Evolutionary conservation across 352 stramenopile genomes (phyloP), one percentile per base, ranked within the genome.

Genomic region (Globisporangium ultimum): DNA sequence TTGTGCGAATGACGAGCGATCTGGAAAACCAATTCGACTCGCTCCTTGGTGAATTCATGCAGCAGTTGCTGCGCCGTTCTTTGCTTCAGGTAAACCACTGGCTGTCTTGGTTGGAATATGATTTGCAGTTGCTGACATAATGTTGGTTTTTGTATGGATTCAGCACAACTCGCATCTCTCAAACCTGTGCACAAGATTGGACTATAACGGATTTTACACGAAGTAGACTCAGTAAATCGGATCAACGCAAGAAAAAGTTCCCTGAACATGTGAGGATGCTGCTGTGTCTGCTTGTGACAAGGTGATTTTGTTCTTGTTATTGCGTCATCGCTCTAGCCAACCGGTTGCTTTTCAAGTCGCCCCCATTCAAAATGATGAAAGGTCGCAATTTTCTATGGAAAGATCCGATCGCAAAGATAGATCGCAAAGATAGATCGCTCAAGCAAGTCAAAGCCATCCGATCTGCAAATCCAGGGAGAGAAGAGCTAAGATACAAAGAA

Each of bases 1-100:
- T 93, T 58, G 76, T 88, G 18, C 71, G 75, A 14, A 88, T 87
- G 65, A 95, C 85, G 6, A 75, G 78, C 49, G 82, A 95, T 34
- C 53, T 95, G 21, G 84, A 95, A 61, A 87, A 85, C 45, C 84
- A 93, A 20, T 97, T 97, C 49, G 84, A 97, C 58, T 88, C 86
- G 24, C 70, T 96, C 18, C 72, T 97, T 18, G 69, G 67, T 9
- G 80, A 96, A 42, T 97, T 97, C 46, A 95, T 98, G 87, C 79
- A 90, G 58, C 78, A 96, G 70, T 63, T 97, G 48, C 61, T 93
- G 34, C 78, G 75, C n/a, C 77, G 85, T 11, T 96, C 87, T 14
- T 71, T 87, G 18, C 57, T 94, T 14, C 83, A 96, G 83, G 87
- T 96, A 66, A 20, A 55, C 11, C 3, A 53, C 11, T n/a, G 17